phyloP scores from a whole-genome alignment of 768 basidiomycete species.

The Polyporus arcularius region DNA sequence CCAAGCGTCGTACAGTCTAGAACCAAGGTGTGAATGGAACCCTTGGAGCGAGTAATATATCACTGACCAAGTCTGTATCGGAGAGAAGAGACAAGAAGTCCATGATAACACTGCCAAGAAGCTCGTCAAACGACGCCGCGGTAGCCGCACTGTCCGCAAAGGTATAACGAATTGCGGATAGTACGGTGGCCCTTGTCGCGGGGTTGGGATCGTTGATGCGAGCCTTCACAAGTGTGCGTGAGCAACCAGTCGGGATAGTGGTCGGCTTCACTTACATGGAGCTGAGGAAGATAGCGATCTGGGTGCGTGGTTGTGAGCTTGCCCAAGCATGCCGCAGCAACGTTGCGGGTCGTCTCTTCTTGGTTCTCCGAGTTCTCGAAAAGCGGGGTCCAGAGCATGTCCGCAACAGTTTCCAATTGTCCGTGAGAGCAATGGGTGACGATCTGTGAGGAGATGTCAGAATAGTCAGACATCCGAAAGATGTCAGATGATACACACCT shows the following conservation, averaged over 20 bases:
- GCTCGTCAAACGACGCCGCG: constrained; percentile 82
- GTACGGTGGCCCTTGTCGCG: constrained; percentile 81
- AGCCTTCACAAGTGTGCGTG: constrained; percentile 37
- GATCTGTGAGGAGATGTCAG: constrained; percentile 48
- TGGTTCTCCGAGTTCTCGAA: constrained; percentile 89
- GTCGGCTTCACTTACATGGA: constrained; percentile 63
- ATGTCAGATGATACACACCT: constrained; percentile 44
- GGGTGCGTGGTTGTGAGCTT: constrained; percentile 94
- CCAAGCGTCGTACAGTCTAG: constrained; percentile 88
- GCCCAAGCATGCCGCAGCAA: constrained; percentile 94
- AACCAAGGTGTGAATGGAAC: not conserved
- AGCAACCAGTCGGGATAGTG: not conserved
- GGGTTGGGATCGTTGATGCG: constrained; percentile 70
- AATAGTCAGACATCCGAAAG: not conserved
- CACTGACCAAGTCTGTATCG: constrained; percentile 81
- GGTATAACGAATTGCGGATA: constrained; percentile 88
- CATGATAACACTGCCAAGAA: constrained; percentile 83
- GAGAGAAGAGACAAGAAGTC: constrained; percentile 90
- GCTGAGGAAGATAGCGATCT: constrained; percentile 85
- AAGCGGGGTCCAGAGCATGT: constrained; percentile 87
- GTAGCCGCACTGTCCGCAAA: constrained; percentile 93
- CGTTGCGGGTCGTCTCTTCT: constrained; percentile 91
- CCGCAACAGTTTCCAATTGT: constrained; percentile 85
- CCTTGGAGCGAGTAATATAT: not conserved
- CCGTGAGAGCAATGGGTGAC: constrained; percentile 87